Evolutionary conservation across 2,329 filamentous ascomycete genomes (phyloP).

Genomic region (Pyricularia pennisetigena): DNA sequence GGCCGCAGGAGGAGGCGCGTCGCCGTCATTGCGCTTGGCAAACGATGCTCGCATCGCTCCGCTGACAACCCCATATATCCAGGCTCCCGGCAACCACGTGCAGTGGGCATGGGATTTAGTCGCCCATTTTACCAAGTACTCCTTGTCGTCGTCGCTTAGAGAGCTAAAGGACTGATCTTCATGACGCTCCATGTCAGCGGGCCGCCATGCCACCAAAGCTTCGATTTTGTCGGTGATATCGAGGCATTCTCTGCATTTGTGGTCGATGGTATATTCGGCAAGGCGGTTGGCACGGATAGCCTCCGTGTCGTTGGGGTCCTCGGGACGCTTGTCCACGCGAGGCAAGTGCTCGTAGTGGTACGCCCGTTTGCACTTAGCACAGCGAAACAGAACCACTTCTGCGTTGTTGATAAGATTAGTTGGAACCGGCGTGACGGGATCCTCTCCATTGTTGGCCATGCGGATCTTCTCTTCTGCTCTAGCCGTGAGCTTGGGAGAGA

Average conservation of each 20-base stretch:
- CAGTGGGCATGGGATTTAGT: constrained; percentile 71
- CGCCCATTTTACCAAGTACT: constrained; percentile 89
- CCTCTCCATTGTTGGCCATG: constrained; percentile 66
- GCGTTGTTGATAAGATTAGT: constrained; percentile 61
- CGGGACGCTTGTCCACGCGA: constrained; percentile 18
- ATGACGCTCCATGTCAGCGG: constrained; percentile 47
- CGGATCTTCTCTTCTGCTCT: constrained; percentile 78
- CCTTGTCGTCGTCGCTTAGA: constrained; percentile 67
- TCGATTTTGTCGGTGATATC: constrained; percentile 55
- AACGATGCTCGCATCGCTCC: constrained; percentile 64
- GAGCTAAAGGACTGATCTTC: constrained; percentile 40
- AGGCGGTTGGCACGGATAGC: constrained; percentile 52
- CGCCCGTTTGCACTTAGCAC: constrained; percentile 61
- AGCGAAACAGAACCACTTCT: constrained; percentile 74
- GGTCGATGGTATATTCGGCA: constrained; percentile 62
- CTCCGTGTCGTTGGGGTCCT: constrained; percentile 23
- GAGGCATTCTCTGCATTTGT: constrained; percentile 72
- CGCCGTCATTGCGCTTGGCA: constrained; percentile 54
- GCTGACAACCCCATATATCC: constrained; percentile 68
- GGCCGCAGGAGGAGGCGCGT: constrained; percentile 54
- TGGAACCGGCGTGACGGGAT: constrained; percentile 61
- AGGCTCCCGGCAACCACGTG: constrained; percentile 79
- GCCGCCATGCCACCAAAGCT: constrained; percentile 82
- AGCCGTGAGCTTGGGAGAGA: constrained; percentile 61
- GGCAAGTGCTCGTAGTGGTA: constrained; percentile 84